Base-by-base conservation (phyloP, 1,284 basidiomycete genomes). In the Pseudozyma hubeiensis region DNA sequence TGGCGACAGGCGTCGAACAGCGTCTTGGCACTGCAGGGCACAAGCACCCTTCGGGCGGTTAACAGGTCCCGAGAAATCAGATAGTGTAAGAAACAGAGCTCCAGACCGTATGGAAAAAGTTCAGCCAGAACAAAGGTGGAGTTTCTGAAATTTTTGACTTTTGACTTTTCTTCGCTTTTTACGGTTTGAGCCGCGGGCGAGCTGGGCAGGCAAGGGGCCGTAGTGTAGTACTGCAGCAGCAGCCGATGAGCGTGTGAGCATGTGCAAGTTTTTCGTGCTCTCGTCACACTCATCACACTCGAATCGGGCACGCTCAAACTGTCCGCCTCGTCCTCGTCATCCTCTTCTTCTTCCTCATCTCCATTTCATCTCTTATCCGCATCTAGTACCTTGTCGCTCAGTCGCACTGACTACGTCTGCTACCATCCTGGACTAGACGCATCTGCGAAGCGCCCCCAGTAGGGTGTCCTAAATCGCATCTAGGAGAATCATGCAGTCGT, bases 401-500 rank as follows among this genome's bases (percentile, higher is more conserved):
- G 16, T n/a, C 39, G 7, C 39, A 41, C 16, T 37, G 35, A 16
- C 13, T 7, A 7, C 40, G 40, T 7, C 40, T 16, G 7, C 2
- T n/a, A 13, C 16, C 40, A 16, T 41, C 40, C 40, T 41, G 40
- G 40, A 41, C 16, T n/a, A 2, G 1, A 16, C 40, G 10, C 40
- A 41, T 13, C 16, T 14, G 8, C 35, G 10, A 41, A 41, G 33
- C 40, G 41, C 52, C 41, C 52, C 43, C 52, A 43, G 41, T 45
- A 53, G 52, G 43, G 52, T 53, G 52, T 45, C 30, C 19, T 24
- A 24, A 24, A 30, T 41, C 16, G 29, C n/a, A 41, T 7, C 13
- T n/a, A 14, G 8, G 24, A 44, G 17, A 49, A 29, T 33, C 37
- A 68, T 68, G 56, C 71, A 64, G 56, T 65, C 71, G 17, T 75